Percentiles rank a stretch among this genome's conserved stretches.
These are phyloP conservation scores for Quercus variabilis DNA, from an alignment of 306 rosid genomes.

Conservation along the genomic window DNA sequence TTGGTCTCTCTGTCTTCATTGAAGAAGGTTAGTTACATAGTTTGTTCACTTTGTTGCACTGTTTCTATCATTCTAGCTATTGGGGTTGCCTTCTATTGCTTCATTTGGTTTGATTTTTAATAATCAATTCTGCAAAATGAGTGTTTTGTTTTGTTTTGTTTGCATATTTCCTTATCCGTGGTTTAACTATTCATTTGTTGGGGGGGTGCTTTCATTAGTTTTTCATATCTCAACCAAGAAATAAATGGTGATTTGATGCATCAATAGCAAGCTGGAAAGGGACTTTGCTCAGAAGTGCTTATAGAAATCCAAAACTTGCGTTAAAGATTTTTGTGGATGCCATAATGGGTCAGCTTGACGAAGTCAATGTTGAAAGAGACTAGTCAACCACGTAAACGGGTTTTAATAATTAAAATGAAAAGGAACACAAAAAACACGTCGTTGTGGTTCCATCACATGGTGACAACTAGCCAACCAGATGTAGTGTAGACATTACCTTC, in stretches of 20 bases:
- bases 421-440: not conserved
- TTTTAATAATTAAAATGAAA: not conserved
- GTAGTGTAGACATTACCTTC: not conserved
- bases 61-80: too few species aligned
- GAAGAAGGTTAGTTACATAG: constrained; percentile 60
- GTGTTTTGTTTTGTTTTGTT: not conserved
- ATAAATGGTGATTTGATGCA: not conserved
- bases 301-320: not conserved
- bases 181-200: not conserved
- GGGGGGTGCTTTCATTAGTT: too few species aligned
- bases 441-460: not conserved
- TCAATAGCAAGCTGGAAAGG: not conserved
- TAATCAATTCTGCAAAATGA: not conserved
- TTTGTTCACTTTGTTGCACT: too few species aligned
- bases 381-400: constrained; percentile 53
- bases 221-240: not conserved
- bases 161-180: not conserved
- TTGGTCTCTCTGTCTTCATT: constrained; percentile 88
- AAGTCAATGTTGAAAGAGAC: constrained; percentile 36
- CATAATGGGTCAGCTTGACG: constrained; percentile 22
- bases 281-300: not conserved
- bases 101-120: too few species aligned
- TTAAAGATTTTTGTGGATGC: not conserved
- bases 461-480: constrained; percentile 8
- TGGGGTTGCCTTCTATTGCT: too few species aligned